Conservation (phyloP, 176 grass and related monocot genomes). For the Guadua angustifolia region DNA sequence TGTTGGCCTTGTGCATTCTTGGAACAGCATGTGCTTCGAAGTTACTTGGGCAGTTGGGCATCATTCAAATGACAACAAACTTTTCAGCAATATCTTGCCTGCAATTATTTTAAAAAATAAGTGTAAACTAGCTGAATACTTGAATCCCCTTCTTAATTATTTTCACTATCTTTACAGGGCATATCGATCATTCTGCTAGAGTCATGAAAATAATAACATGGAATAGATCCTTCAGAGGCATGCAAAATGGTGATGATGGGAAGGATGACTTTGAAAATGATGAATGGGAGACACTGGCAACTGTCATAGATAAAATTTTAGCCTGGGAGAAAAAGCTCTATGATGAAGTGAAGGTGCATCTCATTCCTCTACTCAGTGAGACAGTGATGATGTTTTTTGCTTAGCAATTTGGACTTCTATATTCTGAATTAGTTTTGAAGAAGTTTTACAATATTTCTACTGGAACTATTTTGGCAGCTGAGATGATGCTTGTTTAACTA, state of each 20-base stretch:
- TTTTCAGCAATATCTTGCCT: slow-evolving; percentile 14
- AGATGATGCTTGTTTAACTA: neutral
- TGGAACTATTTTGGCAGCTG: neutral
- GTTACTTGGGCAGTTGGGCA: neutral
- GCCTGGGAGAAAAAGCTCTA: slow-evolving; percentile 99
- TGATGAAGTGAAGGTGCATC: slow-evolving; percentile 95
- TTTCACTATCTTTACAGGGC: slow-evolving; percentile 60
- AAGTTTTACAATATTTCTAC: slow-evolving; percentile 20
- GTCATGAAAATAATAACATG: slow-evolving; percentile 99
- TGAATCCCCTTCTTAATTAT: slow-evolving; percentile 32
- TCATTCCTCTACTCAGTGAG: neutral
- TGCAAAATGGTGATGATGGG: slow-evolving; percentile 76
- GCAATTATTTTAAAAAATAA: neutral
- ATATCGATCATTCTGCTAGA: slow-evolving; percentile 95
- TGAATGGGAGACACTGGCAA: slow-evolving; percentile 87
- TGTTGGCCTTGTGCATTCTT: slow-evolving; percentile 11
- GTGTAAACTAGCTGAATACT: slow-evolving; percentile 10
- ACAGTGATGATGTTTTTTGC: neutral
- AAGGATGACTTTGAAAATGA: slow-evolving; percentile 94
- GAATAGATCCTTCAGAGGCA: slow-evolving; percentile 93
- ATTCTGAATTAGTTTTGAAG: slow-evolving; percentile 2
- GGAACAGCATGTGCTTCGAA: neutral
- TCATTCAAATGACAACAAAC: slow-evolving; percentile 9
- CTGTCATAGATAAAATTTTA: slow-evolving; percentile 92
- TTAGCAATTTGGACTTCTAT: neutral